Evolutionary conservation across 2,329 filamentous ascomycete genomes (phyloP).

Genomic region (Penicillium italicum): DNA sequence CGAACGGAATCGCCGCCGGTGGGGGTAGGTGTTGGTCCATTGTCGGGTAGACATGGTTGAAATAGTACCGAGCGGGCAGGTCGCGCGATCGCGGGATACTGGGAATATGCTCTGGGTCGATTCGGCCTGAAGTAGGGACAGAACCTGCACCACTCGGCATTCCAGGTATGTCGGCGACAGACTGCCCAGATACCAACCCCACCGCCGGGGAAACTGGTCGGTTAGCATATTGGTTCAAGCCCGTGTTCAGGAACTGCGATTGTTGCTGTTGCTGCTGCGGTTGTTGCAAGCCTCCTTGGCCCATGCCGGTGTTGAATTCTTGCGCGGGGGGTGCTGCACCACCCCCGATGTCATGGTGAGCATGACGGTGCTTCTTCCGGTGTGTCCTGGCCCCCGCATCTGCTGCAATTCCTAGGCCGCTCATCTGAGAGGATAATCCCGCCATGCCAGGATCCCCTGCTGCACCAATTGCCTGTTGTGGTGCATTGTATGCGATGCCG

Average conservation of each 20-base stretch:
- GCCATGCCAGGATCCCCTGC: conserved; percentile 36
- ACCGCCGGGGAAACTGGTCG: conserved; percentile 32
- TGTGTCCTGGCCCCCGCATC: conserved; percentile 47
- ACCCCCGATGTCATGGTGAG: conserved; percentile 76
- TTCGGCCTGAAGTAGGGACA: conserved; percentile 66
- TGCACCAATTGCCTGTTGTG: conserved; percentile 25
- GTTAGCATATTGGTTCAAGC: conserved; percentile 37
- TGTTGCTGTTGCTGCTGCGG: conserved; percentile 48
- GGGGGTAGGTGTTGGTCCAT: conserved; percentile 93
- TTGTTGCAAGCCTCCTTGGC: conserved; percentile 54
- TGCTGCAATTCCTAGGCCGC: conserved; percentile 64
- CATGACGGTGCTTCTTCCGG: conserved; percentile 93
- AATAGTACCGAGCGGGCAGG: conserved; percentile 74
- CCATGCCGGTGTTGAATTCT: conserved; percentile 67
- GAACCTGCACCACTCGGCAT: conserved; percentile 49
- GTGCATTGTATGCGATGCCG: conserved; percentile 28
- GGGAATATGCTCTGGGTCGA: conserved; percentile 89
- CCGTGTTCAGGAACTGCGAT: conserved; percentile 59
- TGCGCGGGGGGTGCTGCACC: conserved; percentile 55
- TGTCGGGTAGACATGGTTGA: conserved; percentile 85
- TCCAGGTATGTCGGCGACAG: conserved; percentile 26
- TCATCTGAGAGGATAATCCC: conserved; percentile 64
- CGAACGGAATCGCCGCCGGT: conserved; percentile 80
- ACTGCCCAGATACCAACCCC: conserved; percentile 18
- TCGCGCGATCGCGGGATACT: conserved; percentile 86